Percentiles rank a stretch among this genome's conserved stretches.
phyloP scores from a whole-genome alignment of 2,329 filamentous ascomycete genomes.

The Phyllosticta paracitricarpa region DNA sequence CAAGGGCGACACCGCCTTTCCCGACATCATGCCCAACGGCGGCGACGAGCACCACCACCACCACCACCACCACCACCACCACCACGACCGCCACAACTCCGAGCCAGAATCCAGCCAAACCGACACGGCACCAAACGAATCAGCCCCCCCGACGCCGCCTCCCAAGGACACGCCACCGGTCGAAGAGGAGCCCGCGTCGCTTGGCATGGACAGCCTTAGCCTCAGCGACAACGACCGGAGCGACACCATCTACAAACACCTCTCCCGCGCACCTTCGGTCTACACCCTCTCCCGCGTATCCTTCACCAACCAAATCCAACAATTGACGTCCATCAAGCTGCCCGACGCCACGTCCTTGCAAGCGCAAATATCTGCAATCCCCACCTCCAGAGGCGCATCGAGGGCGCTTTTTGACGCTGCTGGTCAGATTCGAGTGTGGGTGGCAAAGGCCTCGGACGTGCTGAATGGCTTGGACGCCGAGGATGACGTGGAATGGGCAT shows the following conservation, averaged over 20 bases:
- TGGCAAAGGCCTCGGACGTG: slow-evolving; percentile 81
- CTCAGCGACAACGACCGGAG: not conserved
- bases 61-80: not conserved
- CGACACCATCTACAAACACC: slow-evolving; percentile 4
- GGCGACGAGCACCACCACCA: not conserved
- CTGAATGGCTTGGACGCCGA: slow-evolving; percentile 83
- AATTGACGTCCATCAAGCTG: slow-evolving; percentile 80
- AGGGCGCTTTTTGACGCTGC: slow-evolving; percentile 76
- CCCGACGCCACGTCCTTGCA: slow-evolving; percentile 78
- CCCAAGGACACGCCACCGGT: slow-evolving; percentile 38
- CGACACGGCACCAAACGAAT: slow-evolving; percentile 9
- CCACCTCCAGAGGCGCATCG: slow-evolving; percentile 74
- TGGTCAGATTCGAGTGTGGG: slow-evolving; percentile 90
- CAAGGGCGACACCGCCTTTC: not conserved
- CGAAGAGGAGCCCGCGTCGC: not conserved
- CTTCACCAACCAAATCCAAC: slow-evolving; percentile 85
- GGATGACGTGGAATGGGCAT: slow-evolving; percentile 93
- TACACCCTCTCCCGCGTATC: slow-evolving; percentile 88
- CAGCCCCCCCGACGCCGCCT: slow-evolving; percentile 34
- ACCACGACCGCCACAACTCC: not conserved
- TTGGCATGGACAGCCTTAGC: not conserved
- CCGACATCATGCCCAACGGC: not conserved
- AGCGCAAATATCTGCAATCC: slow-evolving; percentile 72
- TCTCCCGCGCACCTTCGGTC: slow-evolving; percentile 68
- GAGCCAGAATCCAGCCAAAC: not conserved